These are phyloP conservation scores for Stylosanthes scabra DNA, from an alignment of 331 rosid genomes.

Conservation along the genomic window DNA sequence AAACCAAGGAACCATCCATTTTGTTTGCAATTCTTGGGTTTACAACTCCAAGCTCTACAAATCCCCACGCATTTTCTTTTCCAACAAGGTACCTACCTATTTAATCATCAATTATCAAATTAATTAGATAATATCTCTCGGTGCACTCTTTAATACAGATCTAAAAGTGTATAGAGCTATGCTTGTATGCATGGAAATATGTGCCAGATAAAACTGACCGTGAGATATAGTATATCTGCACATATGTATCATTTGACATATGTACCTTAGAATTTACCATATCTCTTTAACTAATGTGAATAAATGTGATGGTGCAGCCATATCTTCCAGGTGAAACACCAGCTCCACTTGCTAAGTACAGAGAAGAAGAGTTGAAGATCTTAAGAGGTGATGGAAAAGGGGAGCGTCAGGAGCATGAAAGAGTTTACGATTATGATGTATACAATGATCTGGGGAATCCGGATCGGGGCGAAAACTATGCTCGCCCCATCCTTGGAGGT, in stretches of 20 bases:
- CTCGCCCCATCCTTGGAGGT: constrained; percentile 48
- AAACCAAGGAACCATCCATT: constrained; percentile 54
- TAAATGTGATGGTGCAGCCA: neutral
- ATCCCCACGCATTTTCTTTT: constrained; percentile 62
- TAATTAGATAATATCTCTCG: neutral
- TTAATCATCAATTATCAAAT: neutral
- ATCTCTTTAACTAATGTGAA: neutral
- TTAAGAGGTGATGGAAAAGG: constrained; percentile 50
- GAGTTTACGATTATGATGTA: constrained; percentile 47
- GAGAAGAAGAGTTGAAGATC: constrained; percentile 44
- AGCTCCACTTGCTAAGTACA: constrained; percentile 33
- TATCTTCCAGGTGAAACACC: constrained; percentile 50
- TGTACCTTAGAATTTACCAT: too few species aligned
- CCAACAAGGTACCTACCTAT: constrained; percentile 54
- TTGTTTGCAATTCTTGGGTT: constrained; percentile 80
- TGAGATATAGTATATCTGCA: too few species aligned
- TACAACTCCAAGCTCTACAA: constrained; percentile 57
- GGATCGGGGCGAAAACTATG: neutral
- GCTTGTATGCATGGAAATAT: too few species aligned
- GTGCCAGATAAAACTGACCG: too few species aligned
- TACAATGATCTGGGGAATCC: constrained; percentile 48
- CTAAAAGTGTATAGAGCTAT: too few species aligned
- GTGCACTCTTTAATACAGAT: too few species aligned
- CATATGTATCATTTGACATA: too few species aligned
- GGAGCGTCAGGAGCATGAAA: constrained; percentile 43